Evolutionary conservation across 176 grass and related monocot genomes (phyloP).

Genomic region (Thinopyrum elongatum): DNA sequence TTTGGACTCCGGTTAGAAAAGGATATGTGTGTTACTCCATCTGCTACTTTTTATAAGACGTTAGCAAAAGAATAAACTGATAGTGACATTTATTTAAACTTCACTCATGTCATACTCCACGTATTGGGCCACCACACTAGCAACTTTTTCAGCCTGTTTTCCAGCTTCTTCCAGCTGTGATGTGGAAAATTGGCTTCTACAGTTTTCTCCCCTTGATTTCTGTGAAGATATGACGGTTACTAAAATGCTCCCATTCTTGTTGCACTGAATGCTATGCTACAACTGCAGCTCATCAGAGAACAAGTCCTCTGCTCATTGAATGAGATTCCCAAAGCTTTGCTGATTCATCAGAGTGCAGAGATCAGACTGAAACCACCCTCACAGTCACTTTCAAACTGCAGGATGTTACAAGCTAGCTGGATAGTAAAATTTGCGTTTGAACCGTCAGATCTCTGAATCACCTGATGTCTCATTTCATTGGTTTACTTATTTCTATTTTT

Average conservation of each 20-base stretch:
- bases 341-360: neutral
- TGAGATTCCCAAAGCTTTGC: neutral
- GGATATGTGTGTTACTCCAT: neutral
- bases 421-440: neutral
- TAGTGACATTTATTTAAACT: too few species aligned
- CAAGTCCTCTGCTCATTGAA: neutral
- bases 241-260: neutral
- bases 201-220: slow-evolving; percentile 1
- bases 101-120: neutral
- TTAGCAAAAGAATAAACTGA: too few species aligned
- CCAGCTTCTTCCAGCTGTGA: slow-evolving; percentile 9
- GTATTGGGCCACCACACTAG: neutral
- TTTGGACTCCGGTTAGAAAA: too few species aligned
- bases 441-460: neutral
- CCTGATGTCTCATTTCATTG: neutral
- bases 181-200: neutral
- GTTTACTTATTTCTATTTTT: neutral
- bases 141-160: neutral
- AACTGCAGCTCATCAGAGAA: neutral
- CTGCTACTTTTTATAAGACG: too few species aligned
- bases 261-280: neutral
- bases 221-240: slow-evolving; percentile 17
- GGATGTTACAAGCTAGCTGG: neutral
- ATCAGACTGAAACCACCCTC: neutral
- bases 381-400: neutral